These are phyloP conservation scores for Diutina scorzettiae DNA, from an alignment of 1,139 yeast species.

Conservation along the genomic window DNA sequence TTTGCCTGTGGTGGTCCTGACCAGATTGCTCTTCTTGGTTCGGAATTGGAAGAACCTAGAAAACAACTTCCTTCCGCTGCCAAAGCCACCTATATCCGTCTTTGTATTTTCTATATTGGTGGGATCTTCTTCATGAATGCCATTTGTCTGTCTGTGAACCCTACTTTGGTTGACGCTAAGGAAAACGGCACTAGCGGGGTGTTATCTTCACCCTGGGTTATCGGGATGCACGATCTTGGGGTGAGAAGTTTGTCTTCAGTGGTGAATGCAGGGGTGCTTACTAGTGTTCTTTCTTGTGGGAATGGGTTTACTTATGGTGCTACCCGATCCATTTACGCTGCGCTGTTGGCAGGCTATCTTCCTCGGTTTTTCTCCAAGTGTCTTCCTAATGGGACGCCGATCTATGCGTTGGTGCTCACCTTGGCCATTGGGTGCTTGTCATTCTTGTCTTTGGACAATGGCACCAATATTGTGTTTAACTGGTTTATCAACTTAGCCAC, in stretches of 20 bases:
- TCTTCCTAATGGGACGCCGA: conserved; percentile 24
- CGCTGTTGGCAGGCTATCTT: conserved; percentile 25
- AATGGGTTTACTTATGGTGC: conserved; percentile 26
- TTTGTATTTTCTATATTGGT: conserved; percentile 25
- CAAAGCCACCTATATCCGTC: conserved; percentile 22
- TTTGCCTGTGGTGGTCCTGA: conserved; percentile 35
- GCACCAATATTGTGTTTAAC: conserved; percentile 22
- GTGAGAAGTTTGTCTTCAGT: conserved; percentile 24
- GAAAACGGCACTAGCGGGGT: conserved; percentile 19
- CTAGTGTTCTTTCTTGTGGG: conserved; percentile 29
- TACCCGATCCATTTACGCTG: conserved; percentile 24
- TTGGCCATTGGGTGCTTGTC: conserved; percentile 15
- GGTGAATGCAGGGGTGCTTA: conserved; percentile 23
- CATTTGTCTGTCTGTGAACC: conserved; percentile 23
- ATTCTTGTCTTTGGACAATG: conserved; percentile 17
- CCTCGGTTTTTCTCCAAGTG: conserved; percentile 25
- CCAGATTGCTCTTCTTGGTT: conserved; percentile 21
- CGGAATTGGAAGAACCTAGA: conserved; percentile 24
- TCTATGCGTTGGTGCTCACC: conserved; percentile 19
- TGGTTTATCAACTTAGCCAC: conserved; percentile 34
- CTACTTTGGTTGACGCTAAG: conserved; percentile 16
- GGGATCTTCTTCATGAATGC: conserved; percentile 27
- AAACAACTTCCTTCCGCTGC: conserved; percentile 23
- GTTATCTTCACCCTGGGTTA: conserved; percentile 29
- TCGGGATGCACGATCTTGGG: conserved; percentile 25